Percentiles rank a stretch among this genome's conserved stretches.
These are phyloP conservation scores for cucumber (Cucumis sativus) DNA, from an alignment of 306 rosid genomes.

Conservation along the genomic window Cucumber_9930_V3 NC_026660.2:7545001-7545500, in stretches of 20 bases:
- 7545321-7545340: conserved; percentile 73
- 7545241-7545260: conserved; percentile 69
- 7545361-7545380: conserved; percentile 75
- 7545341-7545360: conserved; percentile 71
- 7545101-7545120: conserved; percentile 61
- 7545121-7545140: conserved; percentile 71
- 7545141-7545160: conserved; percentile 54
- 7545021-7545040: conserved; percentile 56
- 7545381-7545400: conserved; percentile 65
- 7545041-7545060: conserved; percentile 57
- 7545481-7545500: conserved; percentile 96
- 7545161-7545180: conserved; percentile 55
- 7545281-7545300: conserved; percentile 79
- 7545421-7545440: conserved; percentile 67
- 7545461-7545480: conserved; percentile 88
- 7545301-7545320: conserved; percentile 66
- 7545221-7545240: conserved; percentile 52
- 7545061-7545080: conserved; percentile 54
- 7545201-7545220: conserved; percentile 70
- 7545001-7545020: conserved; percentile 55
- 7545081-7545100: conserved; percentile 84
- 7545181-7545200: conserved; percentile 59
- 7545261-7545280: conserved; percentile 73
- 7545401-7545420: conserved; percentile 74
- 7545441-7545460: conserved; percentile 64